phyloP scores from a whole-genome alignment of 345 rosid genomes.

The Eucalyptus virginea region DNA sequence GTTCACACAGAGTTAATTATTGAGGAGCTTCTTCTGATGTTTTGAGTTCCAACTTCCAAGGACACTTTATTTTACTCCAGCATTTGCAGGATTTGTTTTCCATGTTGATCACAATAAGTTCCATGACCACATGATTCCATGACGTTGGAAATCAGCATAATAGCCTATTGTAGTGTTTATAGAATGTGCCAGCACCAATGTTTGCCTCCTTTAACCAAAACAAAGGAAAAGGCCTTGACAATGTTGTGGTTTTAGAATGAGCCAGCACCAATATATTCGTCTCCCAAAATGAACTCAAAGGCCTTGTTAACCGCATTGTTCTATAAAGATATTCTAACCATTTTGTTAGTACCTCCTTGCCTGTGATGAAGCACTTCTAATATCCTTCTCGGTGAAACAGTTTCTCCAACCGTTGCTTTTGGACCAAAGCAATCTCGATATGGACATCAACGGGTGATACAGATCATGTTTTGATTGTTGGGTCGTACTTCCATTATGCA shows the following conservation, averaged over 20 bases:
- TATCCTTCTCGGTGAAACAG: conserved; percentile 12
- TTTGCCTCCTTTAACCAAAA: background rate
- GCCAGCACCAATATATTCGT: background rate
- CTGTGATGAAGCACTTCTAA: background rate
- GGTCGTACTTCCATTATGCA: conserved; percentile 81
- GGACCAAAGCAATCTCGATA: conserved; percentile 86
- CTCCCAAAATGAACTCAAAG: background rate
- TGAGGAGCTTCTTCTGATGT: background rate
- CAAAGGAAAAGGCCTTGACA: background rate
- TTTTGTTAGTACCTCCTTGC: background rate
- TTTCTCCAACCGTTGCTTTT: conserved; percentile 85
- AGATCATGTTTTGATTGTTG: conserved; percentile 77
- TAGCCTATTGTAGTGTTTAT: background rate
- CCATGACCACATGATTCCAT: background rate
- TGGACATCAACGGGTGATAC: conserved; percentile 90
- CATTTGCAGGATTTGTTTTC: background rate
- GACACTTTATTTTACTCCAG: background rate
- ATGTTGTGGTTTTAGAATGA: background rate
- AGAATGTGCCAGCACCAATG: background rate
- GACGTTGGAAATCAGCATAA: background rate
- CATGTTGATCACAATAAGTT: background rate
- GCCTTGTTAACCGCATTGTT: background rate
- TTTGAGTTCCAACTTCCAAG: background rate
- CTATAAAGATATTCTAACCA: background rate
- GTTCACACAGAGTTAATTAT: background rate